These are phyloP conservation scores for Dioscorea cayenensis DNA, from an alignment of 116 monocot genomes.

Conservation along the genomic window DNA sequence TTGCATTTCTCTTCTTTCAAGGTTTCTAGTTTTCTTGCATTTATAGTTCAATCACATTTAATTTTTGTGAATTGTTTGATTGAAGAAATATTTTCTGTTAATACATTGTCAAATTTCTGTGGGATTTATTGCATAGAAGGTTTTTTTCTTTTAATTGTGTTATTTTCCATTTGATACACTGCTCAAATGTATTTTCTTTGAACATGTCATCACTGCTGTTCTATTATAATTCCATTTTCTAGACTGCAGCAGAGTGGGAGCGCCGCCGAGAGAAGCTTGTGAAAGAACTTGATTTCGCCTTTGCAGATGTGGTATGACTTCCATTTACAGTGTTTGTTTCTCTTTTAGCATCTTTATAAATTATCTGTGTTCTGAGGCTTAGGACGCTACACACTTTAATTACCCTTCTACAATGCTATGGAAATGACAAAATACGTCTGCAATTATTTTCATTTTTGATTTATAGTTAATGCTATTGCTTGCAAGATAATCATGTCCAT, in stretches of 20 bases:
- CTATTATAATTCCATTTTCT: conserved; percentile 1
- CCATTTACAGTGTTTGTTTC: conserved; percentile 4
- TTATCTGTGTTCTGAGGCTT: too few species aligned
- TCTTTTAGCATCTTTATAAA: not conserved
- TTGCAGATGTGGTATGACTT: conserved; percentile 84
- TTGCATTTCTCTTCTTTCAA: not conserved
- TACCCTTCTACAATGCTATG: too few species aligned
- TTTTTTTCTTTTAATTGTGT: not conserved
- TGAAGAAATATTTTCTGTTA: too few species aligned
- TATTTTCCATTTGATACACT: too few species aligned
- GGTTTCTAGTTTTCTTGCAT: not conserved
- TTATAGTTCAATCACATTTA: too few species aligned
- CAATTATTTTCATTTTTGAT: too few species aligned
- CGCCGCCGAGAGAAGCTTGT: conserved; percentile 71
- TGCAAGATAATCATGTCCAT: too few species aligned
- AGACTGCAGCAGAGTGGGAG: conserved; percentile 87
- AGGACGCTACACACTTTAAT: too few species aligned
- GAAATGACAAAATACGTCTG: too few species aligned
- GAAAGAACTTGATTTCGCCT: conserved; percentile 88
- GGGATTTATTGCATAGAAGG: not conserved
- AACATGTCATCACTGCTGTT: not conserved
- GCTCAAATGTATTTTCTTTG: too few species aligned
- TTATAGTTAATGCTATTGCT: too few species aligned
- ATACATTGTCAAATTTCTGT: not conserved
- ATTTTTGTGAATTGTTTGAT: too few species aligned